Percentiles rank a stretch among this genome's conserved stretches.
Conservation (phyloP, 148 eudicot species). For the Persicaria maculosa region DNA sequence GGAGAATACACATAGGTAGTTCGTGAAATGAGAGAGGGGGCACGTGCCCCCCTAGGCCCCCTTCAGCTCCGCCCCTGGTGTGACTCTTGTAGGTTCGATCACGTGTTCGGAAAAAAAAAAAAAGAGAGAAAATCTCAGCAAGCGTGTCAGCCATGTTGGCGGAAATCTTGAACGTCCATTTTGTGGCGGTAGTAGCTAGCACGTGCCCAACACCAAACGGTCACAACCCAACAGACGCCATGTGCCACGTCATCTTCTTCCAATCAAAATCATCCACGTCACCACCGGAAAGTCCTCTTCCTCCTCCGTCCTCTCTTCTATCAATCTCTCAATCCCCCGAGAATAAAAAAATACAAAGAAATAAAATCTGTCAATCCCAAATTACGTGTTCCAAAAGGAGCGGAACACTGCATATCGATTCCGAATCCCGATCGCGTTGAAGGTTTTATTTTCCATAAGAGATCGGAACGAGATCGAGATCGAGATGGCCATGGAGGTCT, state of each 20-base stretch:
- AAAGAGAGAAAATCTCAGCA: too few species aligned
- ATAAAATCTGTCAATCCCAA: too few species aligned
- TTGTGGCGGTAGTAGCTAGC: slow-evolving; percentile 7
- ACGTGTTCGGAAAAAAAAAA: too few species aligned
- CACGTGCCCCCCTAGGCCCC: too few species aligned
- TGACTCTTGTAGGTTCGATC: too few species aligned
- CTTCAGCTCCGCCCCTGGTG: too few species aligned
- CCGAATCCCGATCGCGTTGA: background rate
- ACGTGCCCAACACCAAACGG: slow-evolving; percentile 37
- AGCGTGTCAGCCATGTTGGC: too few species aligned
- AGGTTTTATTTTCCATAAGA: background rate
- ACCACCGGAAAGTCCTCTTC: background rate
- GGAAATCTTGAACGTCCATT: too few species aligned
- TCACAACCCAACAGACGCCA: slow-evolving; percentile 24
- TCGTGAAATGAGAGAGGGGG: too few species aligned
- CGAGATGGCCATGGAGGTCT: slow-evolving; percentile 23
- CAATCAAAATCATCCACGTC: slow-evolving; percentile 34
- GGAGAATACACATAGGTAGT: too few species aligned
- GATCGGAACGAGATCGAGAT: background rate
- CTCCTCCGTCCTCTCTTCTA: background rate
- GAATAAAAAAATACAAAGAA: background rate
- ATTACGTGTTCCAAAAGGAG: too few species aligned
- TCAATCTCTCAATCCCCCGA: background rate
- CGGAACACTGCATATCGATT: background rate
- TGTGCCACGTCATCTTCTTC: slow-evolving; percentile 26